Evolutionary conservation across 2,329 filamentous ascomycete genomes (phyloP), one percentile per base, ranked within the genome.

Genomic region (Trichoderma afroharzianum): DNA sequence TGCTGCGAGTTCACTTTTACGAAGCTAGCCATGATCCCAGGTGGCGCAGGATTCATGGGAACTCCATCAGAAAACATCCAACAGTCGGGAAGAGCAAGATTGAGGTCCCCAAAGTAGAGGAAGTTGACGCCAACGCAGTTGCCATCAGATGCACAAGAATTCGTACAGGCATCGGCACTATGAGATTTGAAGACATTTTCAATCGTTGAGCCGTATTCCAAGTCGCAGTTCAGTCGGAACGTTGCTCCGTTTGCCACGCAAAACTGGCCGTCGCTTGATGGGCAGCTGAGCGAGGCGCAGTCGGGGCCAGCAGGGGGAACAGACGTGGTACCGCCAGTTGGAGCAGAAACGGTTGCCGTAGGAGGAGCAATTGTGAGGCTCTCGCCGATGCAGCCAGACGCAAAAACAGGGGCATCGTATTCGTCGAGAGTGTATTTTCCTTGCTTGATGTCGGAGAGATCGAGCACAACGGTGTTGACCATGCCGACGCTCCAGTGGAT

Each of bases 381-480:
- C 50, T 67, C 50, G 9, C 63, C 63, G 24, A 67, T 39, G 63
- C 63, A 67, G 24, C 63, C 63, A 6, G 63, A 67, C 18, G 63
- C 63, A 15, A 67, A 67, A 32, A 67, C 39, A 6, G 63, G 63
- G 3, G 39, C 63, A 6, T 67, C 50, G 3, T 55, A 67, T 26
- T 67, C 63, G 12, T 67, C 63, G 3, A 67, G 63, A 7, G 32
- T 67, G 50, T 67, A 67, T 5, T 53, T 67, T 3, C 63, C 63
- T 32, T 67, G 50, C 4, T 58, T 14, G 14, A 67, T 57, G 6
- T 67, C 63, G 15, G 63, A 67, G 6, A 67, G 63, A 24, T 67
- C 63, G 15, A 67, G 63, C 15, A 28, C 28, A 2, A 67, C 50
- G 15, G 63, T 67, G 15, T 67, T 67, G 50, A 67, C 63, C 26